These are phyloP conservation scores for Lepidium africanum DNA, from an alignment of 345 rosid species.

Conservation along the genomic window DNA sequence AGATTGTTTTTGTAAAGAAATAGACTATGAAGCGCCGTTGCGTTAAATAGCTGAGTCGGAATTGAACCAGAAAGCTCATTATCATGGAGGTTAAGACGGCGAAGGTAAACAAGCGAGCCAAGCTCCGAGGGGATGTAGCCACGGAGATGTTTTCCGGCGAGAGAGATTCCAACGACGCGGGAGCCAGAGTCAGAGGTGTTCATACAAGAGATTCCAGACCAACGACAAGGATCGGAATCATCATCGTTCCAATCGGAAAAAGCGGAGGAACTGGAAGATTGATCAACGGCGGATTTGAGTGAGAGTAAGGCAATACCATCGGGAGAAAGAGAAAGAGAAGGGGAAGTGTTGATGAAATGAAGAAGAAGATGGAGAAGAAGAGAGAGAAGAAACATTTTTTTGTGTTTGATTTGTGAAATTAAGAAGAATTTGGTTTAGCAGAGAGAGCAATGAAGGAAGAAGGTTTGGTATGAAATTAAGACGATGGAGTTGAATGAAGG, in stretches of 20 bases:
- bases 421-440: background rate
- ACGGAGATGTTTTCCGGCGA: slow-evolving; percentile 60
- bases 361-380: slow-evolving; percentile 22
- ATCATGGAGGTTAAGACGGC: slow-evolving; percentile 78
- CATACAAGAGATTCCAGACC: slow-evolving; percentile 88
- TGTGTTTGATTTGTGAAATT: background rate
- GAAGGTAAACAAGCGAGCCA: slow-evolving; percentile 62
- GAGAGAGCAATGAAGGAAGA: slow-evolving; percentile 6
- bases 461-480: background rate
- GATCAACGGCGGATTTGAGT: slow-evolving; percentile 77
- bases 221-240: slow-evolving; percentile 71
- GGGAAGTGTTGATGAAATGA: background rate
- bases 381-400: slow-evolving; percentile 9
- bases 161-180: slow-evolving; percentile 69
- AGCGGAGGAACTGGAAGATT: slow-evolving; percentile 28
- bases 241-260: slow-evolving; percentile 82
- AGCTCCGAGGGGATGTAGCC: slow-evolving; percentile 97
- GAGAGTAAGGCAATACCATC: slow-evolving; percentile 91
- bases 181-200: slow-evolving; percentile 55
- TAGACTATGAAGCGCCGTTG: slow-evolving; percentile 80
- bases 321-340: slow-evolving; percentile 50
- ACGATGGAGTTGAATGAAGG: slow-evolving; percentile 14
- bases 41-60: slow-evolving; percentile 74
- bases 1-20: slow-evolving; percentile 79
- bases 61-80: slow-evolving; percentile 68